These are phyloP conservation scores for Croton laevigatus DNA, from an alignment of 441 rosid species.

Conservation along the genomic window DNA sequence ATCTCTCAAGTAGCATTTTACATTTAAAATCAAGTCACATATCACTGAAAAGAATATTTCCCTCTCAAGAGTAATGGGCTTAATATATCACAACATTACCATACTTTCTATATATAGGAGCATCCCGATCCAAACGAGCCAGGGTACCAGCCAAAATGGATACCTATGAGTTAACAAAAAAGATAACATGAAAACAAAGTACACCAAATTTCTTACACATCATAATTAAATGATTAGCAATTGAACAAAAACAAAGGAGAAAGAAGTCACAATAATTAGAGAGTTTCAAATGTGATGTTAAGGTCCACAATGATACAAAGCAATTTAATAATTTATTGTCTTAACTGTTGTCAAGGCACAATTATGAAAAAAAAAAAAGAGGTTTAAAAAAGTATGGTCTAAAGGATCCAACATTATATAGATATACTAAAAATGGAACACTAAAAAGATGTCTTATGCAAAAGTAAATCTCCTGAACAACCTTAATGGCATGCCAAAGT, in stretches of 20 bases:
- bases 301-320: not conserved
- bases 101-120: conserved; percentile 85
- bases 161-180: conserved; percentile 44
- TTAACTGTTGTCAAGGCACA: not conserved
- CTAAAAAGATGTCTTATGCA: no score
- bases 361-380: not conserved
- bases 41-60: not conserved
- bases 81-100: conserved; percentile 4
- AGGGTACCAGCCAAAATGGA: conserved; percentile 96
- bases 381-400: not conserved
- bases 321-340: not conserved
- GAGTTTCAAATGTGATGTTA: not conserved
- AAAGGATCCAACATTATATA: no score
- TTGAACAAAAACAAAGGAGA: not conserved
- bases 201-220: not conserved
- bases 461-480: no score
- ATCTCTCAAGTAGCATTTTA: not conserved
- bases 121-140: conserved; percentile 97
- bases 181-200: not conserved
- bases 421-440: no score
- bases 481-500: no score
- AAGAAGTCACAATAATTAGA: not conserved
- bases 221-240: not conserved
- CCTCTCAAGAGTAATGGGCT: not conserved
- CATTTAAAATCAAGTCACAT: not conserved